Percentiles rank a stretch among this genome's conserved stretches.
Evolutionary conservation across 108 stramenopile species (phyloP).

Genomic region (Cyclotella atomus): DNA sequence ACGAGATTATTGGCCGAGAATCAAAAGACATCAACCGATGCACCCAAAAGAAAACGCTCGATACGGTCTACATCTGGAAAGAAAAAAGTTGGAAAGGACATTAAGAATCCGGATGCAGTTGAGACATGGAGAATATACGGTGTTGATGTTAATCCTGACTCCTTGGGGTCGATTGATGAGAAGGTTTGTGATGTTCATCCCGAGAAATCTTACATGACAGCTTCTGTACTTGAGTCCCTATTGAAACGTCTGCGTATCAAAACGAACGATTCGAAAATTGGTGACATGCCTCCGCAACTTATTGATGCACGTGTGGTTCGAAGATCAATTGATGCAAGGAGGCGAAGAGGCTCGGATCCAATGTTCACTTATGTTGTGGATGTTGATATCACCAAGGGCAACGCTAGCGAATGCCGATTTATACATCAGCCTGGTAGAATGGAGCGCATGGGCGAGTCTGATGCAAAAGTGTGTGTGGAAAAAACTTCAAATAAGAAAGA

Average conservation of each 20-base stretch:
- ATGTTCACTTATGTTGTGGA: conserved; percentile 80
- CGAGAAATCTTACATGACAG: conserved; percentile 46
- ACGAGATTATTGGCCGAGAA: too few species aligned
- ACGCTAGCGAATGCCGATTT: conserved; percentile 29
- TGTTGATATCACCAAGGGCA: conserved; percentile 35
- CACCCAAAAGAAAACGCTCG: background rate
- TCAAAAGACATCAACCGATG: too few species aligned
- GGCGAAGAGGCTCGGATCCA: conserved; percentile 53
- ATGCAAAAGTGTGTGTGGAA: conserved; percentile 1
- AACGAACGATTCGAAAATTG: background rate
- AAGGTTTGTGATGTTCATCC: conserved; percentile 1
- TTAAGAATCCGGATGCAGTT: conserved; percentile 30
- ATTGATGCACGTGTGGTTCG: conserved; percentile 68
- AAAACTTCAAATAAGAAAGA: conserved; percentile 1
- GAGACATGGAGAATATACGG: conserved; percentile 79
- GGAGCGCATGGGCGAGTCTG: conserved; percentile 45
- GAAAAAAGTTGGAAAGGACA: background rate
- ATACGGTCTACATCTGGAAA: background rate
- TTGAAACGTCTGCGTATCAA: conserved; percentile 45
- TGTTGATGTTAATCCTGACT: conserved; percentile 72
- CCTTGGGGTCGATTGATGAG: conserved; percentile 31
- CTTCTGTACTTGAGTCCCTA: conserved; percentile 49
- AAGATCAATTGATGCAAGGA: conserved; percentile 81
- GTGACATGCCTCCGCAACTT: conserved; percentile 35
- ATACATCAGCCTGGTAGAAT: conserved; percentile 54